Percentiles rank a stretch among this genome's conserved stretches.
Conservation (phyloP, 768 basidiomycete genomes). For the Mycena albidolilacea region DNA sequence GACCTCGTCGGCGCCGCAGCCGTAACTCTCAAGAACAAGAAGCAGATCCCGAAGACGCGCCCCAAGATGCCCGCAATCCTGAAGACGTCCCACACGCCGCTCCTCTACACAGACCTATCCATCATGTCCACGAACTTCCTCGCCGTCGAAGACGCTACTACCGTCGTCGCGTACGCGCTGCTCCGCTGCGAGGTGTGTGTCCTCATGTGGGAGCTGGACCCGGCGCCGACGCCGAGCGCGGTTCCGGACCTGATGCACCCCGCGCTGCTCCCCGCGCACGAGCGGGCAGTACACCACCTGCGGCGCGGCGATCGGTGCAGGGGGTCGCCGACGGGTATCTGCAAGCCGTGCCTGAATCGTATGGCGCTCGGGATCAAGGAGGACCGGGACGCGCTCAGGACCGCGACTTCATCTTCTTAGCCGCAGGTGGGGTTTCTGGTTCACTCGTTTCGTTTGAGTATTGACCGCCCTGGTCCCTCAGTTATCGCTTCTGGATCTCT, state of each 20-base stretch:
- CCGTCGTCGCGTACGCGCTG: background rate
- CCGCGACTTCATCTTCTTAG: background rate
- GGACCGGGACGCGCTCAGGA: background rate
- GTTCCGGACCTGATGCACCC: background rate
- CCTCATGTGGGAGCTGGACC: background rate
- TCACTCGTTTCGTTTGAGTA: background rate
- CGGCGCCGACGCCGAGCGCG: background rate
- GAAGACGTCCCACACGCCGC: background rate
- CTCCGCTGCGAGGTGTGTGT: slow-evolving; percentile 1
- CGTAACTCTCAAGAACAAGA: slow-evolving; percentile 17
- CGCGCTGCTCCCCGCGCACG: background rate
- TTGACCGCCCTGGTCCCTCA: background rate
- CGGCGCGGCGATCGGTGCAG: background rate
- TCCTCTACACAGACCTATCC: background rate
- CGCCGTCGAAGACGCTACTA: background rate
- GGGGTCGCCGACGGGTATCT: background rate
- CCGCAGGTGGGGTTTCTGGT: background rate
- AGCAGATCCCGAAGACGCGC: slow-evolving; percentile 18
- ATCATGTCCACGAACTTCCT: slow-evolving; percentile 15
- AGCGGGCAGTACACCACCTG: background rate
- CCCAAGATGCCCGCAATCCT: slow-evolving; percentile 14
- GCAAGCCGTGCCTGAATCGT: slow-evolving; percentile 10
- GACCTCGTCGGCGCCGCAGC: slow-evolving; percentile 7
- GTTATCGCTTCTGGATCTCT: background rate
- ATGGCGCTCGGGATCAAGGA: background rate